Evolutionary conservation across 2,329 filamentous ascomycete genomes (phyloP).

Genomic region (Arachnomyces sp.): DNA sequence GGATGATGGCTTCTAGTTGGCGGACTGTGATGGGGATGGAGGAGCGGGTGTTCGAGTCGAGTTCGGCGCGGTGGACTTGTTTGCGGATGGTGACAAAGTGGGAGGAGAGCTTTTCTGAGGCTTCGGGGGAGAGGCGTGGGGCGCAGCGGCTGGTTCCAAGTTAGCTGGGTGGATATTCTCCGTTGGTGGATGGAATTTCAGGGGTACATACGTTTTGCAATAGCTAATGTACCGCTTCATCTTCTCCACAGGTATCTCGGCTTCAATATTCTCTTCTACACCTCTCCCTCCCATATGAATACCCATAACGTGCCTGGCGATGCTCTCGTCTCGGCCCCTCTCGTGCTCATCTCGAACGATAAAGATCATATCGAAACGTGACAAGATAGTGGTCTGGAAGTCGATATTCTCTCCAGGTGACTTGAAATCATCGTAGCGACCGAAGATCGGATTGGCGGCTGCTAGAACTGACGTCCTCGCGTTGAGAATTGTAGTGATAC

Average conservation of each 20-base stretch:
- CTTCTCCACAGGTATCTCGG: constrained; percentile 88
- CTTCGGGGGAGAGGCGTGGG: constrained; percentile 79
- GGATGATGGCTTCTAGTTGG: constrained; percentile 92
- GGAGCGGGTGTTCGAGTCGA: constrained; percentile 80
- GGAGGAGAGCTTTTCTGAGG: constrained; percentile 89
- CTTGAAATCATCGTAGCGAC: constrained; percentile 96
- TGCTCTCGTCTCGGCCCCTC: constrained; percentile 77
- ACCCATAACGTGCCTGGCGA: constrained; percentile 93
- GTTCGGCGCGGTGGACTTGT: constrained; percentile 84
- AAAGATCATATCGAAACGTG: constrained; percentile 99
- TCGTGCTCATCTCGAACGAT: constrained; percentile 96
- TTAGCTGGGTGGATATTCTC: constrained; percentile 1
- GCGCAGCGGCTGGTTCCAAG: constrained; percentile 64
- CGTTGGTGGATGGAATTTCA: constrained; percentile 21
- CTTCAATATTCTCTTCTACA: constrained; percentile 70
- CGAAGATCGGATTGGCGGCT: constrained; percentile 94
- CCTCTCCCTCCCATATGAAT: constrained; percentile 90
- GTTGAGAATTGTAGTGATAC: constrained; percentile 96
- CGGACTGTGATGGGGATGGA: constrained; percentile 96
- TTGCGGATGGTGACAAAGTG: constrained; percentile 95
- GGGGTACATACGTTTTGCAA: constrained; percentile 71
- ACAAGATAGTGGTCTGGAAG: constrained; percentile 96
- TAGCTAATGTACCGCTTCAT: constrained; percentile 97
- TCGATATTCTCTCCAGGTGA: constrained; percentile 97
- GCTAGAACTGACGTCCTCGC: constrained; percentile 90